Evolutionary conservation across 768 basidiomycete genomes (phyloP).

Genomic region (Tylopilus vinaceipallidus): DNA sequence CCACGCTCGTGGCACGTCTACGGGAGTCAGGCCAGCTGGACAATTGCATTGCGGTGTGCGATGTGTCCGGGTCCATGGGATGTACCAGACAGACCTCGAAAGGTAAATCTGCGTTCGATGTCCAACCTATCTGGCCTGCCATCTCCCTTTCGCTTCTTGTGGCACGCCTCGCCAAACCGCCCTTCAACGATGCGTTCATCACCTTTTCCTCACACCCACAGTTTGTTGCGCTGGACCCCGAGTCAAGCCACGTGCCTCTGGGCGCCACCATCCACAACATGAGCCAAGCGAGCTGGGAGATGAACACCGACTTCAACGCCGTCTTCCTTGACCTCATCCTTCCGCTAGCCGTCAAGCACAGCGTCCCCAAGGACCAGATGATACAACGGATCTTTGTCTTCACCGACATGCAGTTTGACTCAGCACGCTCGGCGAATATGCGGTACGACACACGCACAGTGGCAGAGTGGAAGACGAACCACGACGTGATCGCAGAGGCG

Average conservation of each 20-base stretch:
- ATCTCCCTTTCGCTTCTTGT: conserved; percentile 66
- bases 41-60: conserved; percentile 65
- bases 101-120: conserved; percentile 9
- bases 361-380: conserved; percentile 67
- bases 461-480: conserved; percentile 56
- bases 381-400: conserved; percentile 75
- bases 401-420: conserved; percentile 78
- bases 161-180: conserved; percentile 58
- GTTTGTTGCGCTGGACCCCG: conserved; percentile 48
- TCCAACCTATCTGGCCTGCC: conserved; percentile 56
- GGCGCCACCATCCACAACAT: conserved; percentile 39
- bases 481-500: conserved; percentile 52
- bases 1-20: conserved; percentile 50
- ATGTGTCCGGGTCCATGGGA: conserved; percentile 77
- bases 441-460: not conserved
- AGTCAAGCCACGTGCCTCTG: conserved; percentile 29
- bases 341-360: conserved; percentile 53
- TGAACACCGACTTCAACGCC: conserved; percentile 62
- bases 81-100: not conserved
- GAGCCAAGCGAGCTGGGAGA: conserved; percentile 39
- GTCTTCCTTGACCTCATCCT: conserved; percentile 64
- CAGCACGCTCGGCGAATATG: not conserved
- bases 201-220: conserved; percentile 57
- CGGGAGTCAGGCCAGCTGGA: conserved; percentile 55
- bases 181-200: conserved; percentile 66